Evolutionary conservation across 1,139 yeast species (phyloP).

Genomic region (Taphrina deformans): DNA sequence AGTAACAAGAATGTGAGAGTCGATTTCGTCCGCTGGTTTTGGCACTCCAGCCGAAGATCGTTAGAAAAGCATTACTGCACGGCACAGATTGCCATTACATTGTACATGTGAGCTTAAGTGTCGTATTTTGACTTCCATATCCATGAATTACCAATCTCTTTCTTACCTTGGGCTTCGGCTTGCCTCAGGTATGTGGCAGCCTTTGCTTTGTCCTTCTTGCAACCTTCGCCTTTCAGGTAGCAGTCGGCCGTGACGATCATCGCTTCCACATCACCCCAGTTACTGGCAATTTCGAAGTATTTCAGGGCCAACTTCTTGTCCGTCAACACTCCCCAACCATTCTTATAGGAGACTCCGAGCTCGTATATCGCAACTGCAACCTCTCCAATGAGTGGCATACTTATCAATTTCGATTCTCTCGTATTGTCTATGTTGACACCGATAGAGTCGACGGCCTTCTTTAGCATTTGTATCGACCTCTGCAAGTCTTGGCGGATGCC

Average conservation of each 20-base stretch:
- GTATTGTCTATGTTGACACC: background rate
- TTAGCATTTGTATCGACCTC: constrained; percentile 63
- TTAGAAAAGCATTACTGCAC: no score
- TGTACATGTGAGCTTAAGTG: background rate
- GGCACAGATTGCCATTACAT: no score
- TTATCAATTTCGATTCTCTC: constrained; percentile 9
- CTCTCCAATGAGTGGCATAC: constrained; percentile 40
- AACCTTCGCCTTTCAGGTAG: constrained; percentile 56
- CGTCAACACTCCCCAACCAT: constrained; percentile 60
- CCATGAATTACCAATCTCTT: constrained; percentile 73
- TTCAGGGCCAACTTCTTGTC: constrained; percentile 62
- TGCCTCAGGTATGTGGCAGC: constrained; percentile 74
- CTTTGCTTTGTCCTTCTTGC: constrained; percentile 59
- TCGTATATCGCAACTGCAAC: constrained; percentile 54
- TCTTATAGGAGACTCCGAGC: constrained; percentile 60
- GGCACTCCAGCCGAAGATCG: no score
- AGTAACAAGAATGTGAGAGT: no score
- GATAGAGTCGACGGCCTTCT: constrained; percentile 47
- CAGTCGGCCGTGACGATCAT: constrained; percentile 74
- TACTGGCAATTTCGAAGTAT: constrained; percentile 65
- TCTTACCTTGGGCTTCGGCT: constrained; percentile 65
- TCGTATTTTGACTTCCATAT: constrained; percentile 71
- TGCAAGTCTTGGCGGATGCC: constrained; percentile 64
- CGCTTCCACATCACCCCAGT: constrained; percentile 68
- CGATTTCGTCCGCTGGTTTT: no score